Evolutionary conservation across 805 yeast genomes (phyloP), one percentile per base, ranked within the genome.

Genomic region (Crinitomyces ghanaensis): DNA sequence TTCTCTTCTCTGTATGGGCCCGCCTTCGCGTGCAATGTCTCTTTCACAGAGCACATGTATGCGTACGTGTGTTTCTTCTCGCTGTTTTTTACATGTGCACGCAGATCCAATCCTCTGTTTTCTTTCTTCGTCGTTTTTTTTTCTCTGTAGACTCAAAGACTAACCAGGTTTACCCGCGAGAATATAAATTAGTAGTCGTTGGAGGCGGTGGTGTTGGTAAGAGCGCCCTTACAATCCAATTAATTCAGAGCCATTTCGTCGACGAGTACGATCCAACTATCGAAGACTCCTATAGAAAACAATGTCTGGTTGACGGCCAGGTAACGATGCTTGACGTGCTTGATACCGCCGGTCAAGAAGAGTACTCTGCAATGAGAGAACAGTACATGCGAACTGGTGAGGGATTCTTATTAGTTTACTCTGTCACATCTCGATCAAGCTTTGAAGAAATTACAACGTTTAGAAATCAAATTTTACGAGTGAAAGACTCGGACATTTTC

Each of bases 161-260:
- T n/a, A n/a, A n/a, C n/a, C n/a, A n/a, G n/a, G n/a, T n/a, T n/a
- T n/a, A n/a, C n/a, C 24, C 24, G 9, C 25, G 79, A 57, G 95
- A 86, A 58, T 88, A 77, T 56, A 85, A 93, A 54, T 62, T 91
- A 39, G 98, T 91, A 4, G 96, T 88, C 28, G 95, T 88, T 36
- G 98, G 97, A 36, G 96, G 96, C 25, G 97, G 97, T 53, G 96
- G 95, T 60, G 98, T 91, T 36, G 98, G 98, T 61, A 91, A 91
- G 58, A 79, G 93, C 16, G 97, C 98, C 4, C 64, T 91, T 42
- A 91, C 98, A 18, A 91, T 91, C 44, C 94, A 91, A 58, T 69
- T 91, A 51, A 85, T 91, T 35, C 97, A 88, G 57, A 74, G 85
- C 22, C 95, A 86, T 50, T 91, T 91, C 53, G 94, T 88, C 20